A percentile compares a stretch with the other conserved stretches of the same genome.
These are phyloP conservation scores for Austroboletus festivus DNA, from an alignment of 768 basidiomycete species.

Conservation along the genomic window DNA sequence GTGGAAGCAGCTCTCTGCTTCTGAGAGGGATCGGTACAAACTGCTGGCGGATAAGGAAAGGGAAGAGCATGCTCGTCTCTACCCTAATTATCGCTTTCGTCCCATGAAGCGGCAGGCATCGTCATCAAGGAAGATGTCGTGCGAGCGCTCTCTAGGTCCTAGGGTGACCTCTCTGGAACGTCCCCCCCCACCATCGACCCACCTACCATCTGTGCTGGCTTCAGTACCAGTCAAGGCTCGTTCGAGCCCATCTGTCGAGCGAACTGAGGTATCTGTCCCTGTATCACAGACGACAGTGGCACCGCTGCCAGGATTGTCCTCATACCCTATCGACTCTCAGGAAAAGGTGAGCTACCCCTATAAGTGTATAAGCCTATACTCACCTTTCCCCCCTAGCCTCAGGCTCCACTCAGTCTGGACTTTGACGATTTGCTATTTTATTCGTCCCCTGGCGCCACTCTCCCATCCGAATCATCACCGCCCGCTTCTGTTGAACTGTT, in stretches of 20 bases:
- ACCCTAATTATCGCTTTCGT: slow-evolving; percentile 64
- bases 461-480: background rate
- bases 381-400: background rate
- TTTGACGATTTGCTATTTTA: slow-evolving; percentile 2
- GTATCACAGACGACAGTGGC: background rate
- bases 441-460: background rate
- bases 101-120: slow-evolving; percentile 44
- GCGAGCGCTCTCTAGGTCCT: slow-evolving; percentile 11
- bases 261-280: background rate
- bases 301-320: background rate
- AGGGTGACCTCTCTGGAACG: slow-evolving; percentile 2
- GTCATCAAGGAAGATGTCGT: slow-evolving; percentile 14
- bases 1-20: slow-evolving; percentile 57
- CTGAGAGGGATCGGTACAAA: slow-evolving; percentile 50
- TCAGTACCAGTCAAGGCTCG: slow-evolving; percentile 2
- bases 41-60: slow-evolving; percentile 54
- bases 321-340: background rate
- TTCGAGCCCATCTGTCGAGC: slow-evolving; percentile 4
- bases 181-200: background rate
- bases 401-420: background rate
- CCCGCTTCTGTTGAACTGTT: background rate
- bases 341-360: slow-evolving; percentile 8
- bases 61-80: slow-evolving; percentile 49
- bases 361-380: background rate
- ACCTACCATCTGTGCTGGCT: slow-evolving; percentile 17